Base-by-base conservation (phyloP, 768 basidiomycete species). In the Tubosaeta brunneosetosa region DNA sequence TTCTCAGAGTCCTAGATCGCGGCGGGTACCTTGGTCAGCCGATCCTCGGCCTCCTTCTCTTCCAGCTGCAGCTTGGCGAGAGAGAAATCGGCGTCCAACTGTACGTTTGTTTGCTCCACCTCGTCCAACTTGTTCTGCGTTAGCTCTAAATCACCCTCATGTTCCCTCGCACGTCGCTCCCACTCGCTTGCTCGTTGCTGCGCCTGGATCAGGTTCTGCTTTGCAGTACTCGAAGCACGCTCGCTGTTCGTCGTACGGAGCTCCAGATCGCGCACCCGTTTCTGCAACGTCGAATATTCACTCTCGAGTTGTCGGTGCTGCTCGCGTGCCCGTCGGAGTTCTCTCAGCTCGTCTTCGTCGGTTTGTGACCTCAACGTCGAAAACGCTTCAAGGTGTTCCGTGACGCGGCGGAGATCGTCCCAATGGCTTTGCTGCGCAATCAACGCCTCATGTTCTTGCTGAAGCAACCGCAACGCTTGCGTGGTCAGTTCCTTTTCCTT, bases 171-270 rank as follows among this genome's bases (percentile, higher is more conserved):
- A 22, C 84, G 84, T 56, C 79, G 79, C 69, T 93, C 91, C 88
- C 87, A 91, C 60, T 93, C 91, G 3, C 79, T 71, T 3, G 87
- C 79, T 25, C 87, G 86, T 64, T 90, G 87, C 55, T 91, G 86
- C 19, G 86, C 84, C 56, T 86, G 83, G 19, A 77, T 68, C 27
- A 91, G 75, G 64, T 69, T 85, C 64, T 88, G 83, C 40, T 81
- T 80, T 3, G 81, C 76, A 16, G 82, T 69, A 22, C 69, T 70
- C 1, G 82, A 74, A 11, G 82, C 71, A 48, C 82, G 80, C 43
- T 92, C 88, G 60, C 73, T 81, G 59, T 80, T 85, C 26, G 74
- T 63, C 3, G 77, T 57, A 62, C 83, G 87, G 46, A 61, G 71
- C 58, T 92, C 91, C 45, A 83, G 78, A 6, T 93, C 90, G 58